phyloP scores from a whole-genome alignment of 345 rosid genomes.

The Melaleuca quinquenervia region DNA sequence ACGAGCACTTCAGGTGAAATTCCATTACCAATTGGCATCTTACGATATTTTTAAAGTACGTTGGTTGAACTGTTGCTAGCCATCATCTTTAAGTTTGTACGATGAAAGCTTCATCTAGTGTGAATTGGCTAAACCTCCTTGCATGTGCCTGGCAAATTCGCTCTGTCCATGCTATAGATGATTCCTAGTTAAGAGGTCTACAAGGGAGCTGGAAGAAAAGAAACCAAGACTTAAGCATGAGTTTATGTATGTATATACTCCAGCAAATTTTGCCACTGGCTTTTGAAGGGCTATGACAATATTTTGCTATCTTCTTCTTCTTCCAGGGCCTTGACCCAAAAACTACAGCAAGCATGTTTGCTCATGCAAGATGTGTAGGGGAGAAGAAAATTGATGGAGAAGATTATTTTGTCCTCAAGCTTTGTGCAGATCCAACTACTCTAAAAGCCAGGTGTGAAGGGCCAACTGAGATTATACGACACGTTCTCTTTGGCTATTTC shows the following conservation, averaged over 20 bases:
- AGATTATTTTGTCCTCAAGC: conserved; percentile 22
- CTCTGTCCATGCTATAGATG: not conserved
- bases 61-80: not conserved
- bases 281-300: not conserved
- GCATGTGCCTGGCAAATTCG: not conserved
- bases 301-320: not conserved
- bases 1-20: conserved; percentile 28
- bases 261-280: not conserved
- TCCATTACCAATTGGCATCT: not conserved
- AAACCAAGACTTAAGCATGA: not conserved
- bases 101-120: not conserved
- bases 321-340: conserved; percentile 21
- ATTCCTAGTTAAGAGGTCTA: not conserved
- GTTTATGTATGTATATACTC: not conserved
- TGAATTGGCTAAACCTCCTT: not conserved
- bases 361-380: conserved; percentile 12
- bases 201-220: not conserved
- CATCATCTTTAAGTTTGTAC: not conserved
- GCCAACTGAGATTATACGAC: conserved; percentile 12
- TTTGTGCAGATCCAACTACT: conserved; percentile 16
- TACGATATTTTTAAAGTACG: not conserved
- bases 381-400: conserved; percentile 15
- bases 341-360: conserved; percentile 20
- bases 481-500: conserved; percentile 20
- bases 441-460: conserved; percentile 21